Evolutionary conservation across 2,329 filamentous ascomycete species (phyloP), one percentile per base, ranked within the genome.

Genomic region (Colletotrichum paranaense): DNA sequence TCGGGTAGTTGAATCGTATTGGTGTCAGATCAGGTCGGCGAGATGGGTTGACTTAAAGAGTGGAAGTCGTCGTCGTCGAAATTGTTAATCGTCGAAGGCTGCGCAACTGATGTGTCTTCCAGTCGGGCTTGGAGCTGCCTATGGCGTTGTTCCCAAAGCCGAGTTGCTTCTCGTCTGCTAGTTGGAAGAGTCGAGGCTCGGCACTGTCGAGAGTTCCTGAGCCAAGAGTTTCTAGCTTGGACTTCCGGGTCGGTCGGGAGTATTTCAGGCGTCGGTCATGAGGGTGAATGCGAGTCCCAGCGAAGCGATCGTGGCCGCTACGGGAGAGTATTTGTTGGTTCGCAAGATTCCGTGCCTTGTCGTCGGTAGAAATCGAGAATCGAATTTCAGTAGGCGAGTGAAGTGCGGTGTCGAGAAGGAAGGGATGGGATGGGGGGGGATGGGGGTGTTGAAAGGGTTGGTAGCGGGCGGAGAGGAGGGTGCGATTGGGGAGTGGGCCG

Each of bases 381-480:
- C 60, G 70, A 56, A 58, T 73, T 67, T 67, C 62, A 65, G 42
- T n/a, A n/a, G 66, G 60, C 60, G 59, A 56, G 60, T 59, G 60
- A 72, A 58, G 30, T 71, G 68, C 72, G 67, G 35, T 66, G 57
- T 63, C 30, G 26, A 75, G 57, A 38, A 49, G 64, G 73, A 73
- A 73, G 73, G 66, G 65, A 72, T 67, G 46, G 58, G 63, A 68
- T 70, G 72, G 68, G 72, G 57, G 57, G 73, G 69, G 69, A 73
- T 73, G 73, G 70, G 58, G 73, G 70, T 75, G 73, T 64, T 73
- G 66, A 72, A 74, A 73, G 70, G 67, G 73, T 70, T 69, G 70
- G 70, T 73, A 75, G 73, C 66, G 70, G 70, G 66, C 65, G 73
- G 73, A 70, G 68, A 72, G 67, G 71, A 73, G 67, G 67, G 71